phyloP scores from a whole-genome alignment of 345 rosid genomes.

The Carallia pectinifolia region DNA sequence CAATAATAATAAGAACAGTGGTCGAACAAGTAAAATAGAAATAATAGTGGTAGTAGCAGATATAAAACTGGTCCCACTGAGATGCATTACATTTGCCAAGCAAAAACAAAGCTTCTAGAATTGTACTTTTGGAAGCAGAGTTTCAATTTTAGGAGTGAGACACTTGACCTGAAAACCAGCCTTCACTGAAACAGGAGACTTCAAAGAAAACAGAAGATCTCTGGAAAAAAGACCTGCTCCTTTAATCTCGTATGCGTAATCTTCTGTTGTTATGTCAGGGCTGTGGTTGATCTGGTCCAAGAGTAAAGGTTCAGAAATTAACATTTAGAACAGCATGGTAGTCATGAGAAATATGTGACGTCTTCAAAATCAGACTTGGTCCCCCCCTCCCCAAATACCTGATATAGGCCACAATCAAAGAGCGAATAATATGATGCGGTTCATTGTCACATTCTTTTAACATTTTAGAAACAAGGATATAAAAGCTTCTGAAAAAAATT shows the following conservation, averaged over 20 bases:
- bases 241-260: slow-evolving; percentile 87
- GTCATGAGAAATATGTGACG: neutral
- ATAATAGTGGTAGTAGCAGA: no score
- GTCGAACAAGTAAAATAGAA: no score
- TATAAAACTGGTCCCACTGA: no score
- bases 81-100: no score
- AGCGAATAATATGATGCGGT: no score
- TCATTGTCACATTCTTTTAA: neutral
- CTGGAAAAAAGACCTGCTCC: slow-evolving; percentile 89
- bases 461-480: neutral
- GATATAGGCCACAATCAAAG: no score
- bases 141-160: slow-evolving; percentile 2
- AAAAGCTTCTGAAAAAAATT: neutral
- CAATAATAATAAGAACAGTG: neutral
- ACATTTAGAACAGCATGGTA: neutral
- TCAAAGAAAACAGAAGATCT: slow-evolving; percentile 79
- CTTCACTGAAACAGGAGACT: slow-evolving; percentile 70
- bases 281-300: slow-evolving; percentile 75
- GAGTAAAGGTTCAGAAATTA: slow-evolving; percentile 17
- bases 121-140: neutral
- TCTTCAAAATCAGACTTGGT: neutral
- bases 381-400: no score
- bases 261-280: slow-evolving; percentile 67
- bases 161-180: slow-evolving; percentile 84
- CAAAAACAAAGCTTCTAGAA: neutral